Evolutionary conservation across 2,329 filamentous ascomycete species (phyloP).

Genomic region (Phyllosticta capitalensis): DNA sequence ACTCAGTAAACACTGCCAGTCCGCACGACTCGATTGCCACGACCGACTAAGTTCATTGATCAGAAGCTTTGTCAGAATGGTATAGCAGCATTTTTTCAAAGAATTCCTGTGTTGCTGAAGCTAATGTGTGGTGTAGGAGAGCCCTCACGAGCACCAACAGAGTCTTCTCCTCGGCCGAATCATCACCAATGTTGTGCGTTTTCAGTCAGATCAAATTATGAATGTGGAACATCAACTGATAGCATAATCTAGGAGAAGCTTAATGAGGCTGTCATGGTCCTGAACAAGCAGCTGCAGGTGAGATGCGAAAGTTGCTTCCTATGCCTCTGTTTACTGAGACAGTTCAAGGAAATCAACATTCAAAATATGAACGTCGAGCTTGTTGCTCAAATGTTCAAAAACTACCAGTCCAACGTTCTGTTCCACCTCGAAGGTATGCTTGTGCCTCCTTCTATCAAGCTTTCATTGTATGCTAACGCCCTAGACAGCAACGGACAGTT

Average conservation of each 20-base stretch:
- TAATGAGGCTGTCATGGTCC: slow-evolving; percentile 82
- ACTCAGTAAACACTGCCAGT: slow-evolving; percentile 7
- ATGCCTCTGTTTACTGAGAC: background rate
- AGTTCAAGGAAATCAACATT: slow-evolving; percentile 78
- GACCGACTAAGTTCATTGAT: background rate
- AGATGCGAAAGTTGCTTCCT: background rate
- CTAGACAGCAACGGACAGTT: slow-evolving; percentile 63
- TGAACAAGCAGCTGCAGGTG: slow-evolving; percentile 88
- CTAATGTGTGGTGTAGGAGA: slow-evolving; percentile 53
- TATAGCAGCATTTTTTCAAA: background rate
- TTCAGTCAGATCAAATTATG: background rate
- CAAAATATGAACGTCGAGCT: slow-evolving; percentile 99
- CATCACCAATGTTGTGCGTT: slow-evolving; percentile 91
- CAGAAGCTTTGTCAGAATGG: background rate
- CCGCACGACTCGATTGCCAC: background rate
- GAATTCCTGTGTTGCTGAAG: background rate
- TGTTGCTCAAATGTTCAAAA: slow-evolving; percentile 99
- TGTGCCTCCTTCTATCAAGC: background rate
- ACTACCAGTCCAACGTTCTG: slow-evolving; percentile 94
- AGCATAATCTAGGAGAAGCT: slow-evolving; percentile 69
- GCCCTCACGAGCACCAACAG: slow-evolving; percentile 95
- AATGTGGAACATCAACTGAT: background rate
- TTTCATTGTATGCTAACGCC: background rate
- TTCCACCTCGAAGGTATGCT: slow-evolving; percentile 87
- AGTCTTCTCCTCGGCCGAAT: slow-evolving; percentile 86